A percentile compares a stretch with the other conserved stretches of the same genome.
Evolutionary conservation across 2,329 filamentous ascomycete species (phyloP).

Genomic region (Penicillium sp.): DNA sequence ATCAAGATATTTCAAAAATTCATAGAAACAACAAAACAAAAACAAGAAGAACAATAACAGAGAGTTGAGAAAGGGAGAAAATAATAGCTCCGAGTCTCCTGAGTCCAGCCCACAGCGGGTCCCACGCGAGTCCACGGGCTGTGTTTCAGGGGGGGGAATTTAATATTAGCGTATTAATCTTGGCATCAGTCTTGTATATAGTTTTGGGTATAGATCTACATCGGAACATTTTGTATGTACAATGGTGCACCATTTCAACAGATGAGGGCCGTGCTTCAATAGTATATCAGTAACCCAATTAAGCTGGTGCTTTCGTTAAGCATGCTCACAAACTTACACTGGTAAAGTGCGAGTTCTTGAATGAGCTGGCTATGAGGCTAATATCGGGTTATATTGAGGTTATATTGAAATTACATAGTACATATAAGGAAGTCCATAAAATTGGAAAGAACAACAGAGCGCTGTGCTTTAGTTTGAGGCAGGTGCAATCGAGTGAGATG

Average conservation of each 20-base stretch:
- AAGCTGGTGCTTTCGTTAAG: too few relatives aligned
- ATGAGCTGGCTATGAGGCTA: too few relatives aligned
- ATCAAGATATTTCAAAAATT: conserved; percentile 2
- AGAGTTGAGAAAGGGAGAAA: conserved; percentile 1
- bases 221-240: too few relatives aligned
- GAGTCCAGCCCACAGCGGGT: conserved; percentile 14
- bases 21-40: neutral
- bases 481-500: neutral
- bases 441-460: neutral
- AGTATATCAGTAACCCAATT: too few relatives aligned
- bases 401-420: too few relatives aligned
- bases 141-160: conserved; percentile 11
- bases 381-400: too few relatives aligned
- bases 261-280: too few relatives aligned
- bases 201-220: neutral
- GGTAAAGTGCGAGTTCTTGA: too few relatives aligned
- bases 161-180: neutral
- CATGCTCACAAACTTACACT: too few relatives aligned
- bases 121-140: conserved; percentile 4
- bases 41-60: neutral
- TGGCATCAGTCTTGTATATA: neutral
- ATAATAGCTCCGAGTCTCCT: conserved; percentile 10
- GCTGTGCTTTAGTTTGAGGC: neutral
- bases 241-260: too few relatives aligned
- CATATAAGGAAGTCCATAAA: too few relatives aligned